Base-by-base conservation (phyloP, 768 basidiomycete genomes). In the Mycena capillaripes region DNA sequence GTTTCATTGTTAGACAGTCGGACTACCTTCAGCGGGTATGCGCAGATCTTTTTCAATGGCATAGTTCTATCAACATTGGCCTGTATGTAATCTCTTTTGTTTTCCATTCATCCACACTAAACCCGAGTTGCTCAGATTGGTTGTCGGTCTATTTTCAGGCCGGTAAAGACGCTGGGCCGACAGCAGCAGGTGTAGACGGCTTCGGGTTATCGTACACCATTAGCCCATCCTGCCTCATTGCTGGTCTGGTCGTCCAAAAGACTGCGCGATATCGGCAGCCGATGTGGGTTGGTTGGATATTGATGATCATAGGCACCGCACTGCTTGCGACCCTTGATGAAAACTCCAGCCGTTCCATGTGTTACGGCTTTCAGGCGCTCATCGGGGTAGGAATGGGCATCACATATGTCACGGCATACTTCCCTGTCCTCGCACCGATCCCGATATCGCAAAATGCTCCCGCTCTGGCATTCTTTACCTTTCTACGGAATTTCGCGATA, bases 341-440 rank as follows among this genome's bases (percentile, higher is more conserved):
- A 16, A 34, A 55, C 61, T 46, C 40, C 19, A 25, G 38, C 7
- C 59, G 58, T 2, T 21, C 29, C 11, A 66, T 19, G 17, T 29
- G 27, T 11, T 69, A 81, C 29, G 80, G 79, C 2, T 78, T 73
- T 32, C 44, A 76, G 16, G 50, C 77, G n/a, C 29, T 82, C 7
- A 32, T 63, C 21, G 78, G 72, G 11, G 48, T 73, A 42, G 82
- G 75, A 21, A 75, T 78, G 5, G 81, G 81, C 2, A 76, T 76
- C 9, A 56, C 77, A 10, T 70, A 59, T 29, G 34, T 74, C 32
- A 53, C 71, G 11, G 79, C 77, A 1, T 82, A 82, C 61, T 90
- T 88, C 73, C 83, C 89, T 0, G 81, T 89, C 50, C 82, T 88
- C 9, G 86, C 89, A 0, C 86, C 89, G 2, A 73, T 89, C 2